phyloP scores from a whole-genome alignment of 352 stramenopile species.

The Phytopythium sindhum region DNA sequence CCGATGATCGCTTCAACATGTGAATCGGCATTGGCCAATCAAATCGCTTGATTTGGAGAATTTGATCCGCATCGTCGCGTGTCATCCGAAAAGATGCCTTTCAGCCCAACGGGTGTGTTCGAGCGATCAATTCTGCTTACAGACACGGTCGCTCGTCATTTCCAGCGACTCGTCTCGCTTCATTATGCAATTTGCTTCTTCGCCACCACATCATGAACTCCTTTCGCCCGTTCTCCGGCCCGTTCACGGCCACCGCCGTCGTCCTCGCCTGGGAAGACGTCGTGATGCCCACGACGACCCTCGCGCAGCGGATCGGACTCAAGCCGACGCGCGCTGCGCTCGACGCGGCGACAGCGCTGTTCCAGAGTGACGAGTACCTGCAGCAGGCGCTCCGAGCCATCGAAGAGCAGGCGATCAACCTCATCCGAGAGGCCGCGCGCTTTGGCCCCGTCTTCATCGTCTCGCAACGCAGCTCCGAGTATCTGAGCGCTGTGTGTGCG shows the following conservation, averaged over 20 bases:
- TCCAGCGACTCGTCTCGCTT: not conserved
- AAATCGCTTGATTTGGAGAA: constrained; percentile 8
- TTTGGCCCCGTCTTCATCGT: constrained; percentile 54
- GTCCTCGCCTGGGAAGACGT: constrained; percentile 64
- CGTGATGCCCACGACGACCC: constrained; percentile 38
- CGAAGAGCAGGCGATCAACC: constrained; percentile 46
- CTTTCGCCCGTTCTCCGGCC: not conserved
- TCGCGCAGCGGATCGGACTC: constrained; percentile 39
- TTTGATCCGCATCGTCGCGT: constrained; percentile 3
- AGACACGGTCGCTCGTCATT: too few species aligned
- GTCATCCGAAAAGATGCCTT: not conserved
- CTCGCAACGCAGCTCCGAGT: constrained; percentile 40
- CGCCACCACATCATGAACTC: constrained; percentile 9
- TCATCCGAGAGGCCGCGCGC: constrained; percentile 30
- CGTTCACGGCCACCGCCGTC: constrained; percentile 22
- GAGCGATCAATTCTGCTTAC: too few species aligned
- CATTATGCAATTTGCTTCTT: constrained; percentile 1
- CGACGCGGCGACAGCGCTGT: constrained; percentile 21
- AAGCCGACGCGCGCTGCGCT: constrained; percentile 27
- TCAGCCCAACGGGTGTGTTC: not conserved
- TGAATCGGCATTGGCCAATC: constrained; percentile 9
- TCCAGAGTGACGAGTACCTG: constrained; percentile 39
- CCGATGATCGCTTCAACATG: not conserved
- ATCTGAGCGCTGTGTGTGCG: constrained; percentile 40
- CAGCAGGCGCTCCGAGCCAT: constrained; percentile 48